Evolutionary conservation across 2,329 filamentous ascomycete genomes (phyloP).

Genomic region (Hysterium pulicare): DNA sequence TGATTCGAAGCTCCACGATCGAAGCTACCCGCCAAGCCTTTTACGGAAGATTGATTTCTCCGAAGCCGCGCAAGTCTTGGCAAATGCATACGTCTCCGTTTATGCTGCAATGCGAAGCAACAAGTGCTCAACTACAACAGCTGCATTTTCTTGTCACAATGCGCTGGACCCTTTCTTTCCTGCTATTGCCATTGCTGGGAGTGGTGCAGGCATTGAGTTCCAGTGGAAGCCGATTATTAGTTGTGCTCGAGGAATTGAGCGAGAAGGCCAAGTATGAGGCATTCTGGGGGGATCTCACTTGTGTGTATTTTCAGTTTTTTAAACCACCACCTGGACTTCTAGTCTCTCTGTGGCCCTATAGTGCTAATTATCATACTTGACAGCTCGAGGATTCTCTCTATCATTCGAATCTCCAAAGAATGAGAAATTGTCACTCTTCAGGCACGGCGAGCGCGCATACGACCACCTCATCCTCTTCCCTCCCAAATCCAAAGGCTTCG

Average conservation of each 20-base stretch:
- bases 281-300: slow-evolving; percentile 70
- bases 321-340: slow-evolving; percentile 1
- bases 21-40: too few species aligned
- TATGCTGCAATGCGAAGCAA: slow-evolving; percentile 11
- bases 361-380: slow-evolving; percentile 2
- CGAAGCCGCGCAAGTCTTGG: not conserved
- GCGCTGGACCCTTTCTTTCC: slow-evolving; percentile 70
- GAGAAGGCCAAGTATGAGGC: slow-evolving; percentile 81
- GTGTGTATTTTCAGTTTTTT: slow-evolving; percentile 45
- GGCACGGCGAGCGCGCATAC: slow-evolving; percentile 80
- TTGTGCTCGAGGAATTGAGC: slow-evolving; percentile 76
- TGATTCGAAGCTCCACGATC: too few species aligned
- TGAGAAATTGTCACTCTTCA: slow-evolving; percentile 72
- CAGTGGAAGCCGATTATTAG: slow-evolving; percentile 74
- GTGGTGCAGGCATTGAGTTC: slow-evolving; percentile 74
- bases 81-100: slow-evolving; percentile 36
- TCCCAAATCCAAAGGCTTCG: slow-evolving; percentile 87
- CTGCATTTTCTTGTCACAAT: slow-evolving; percentile 49
- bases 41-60: too few species aligned
- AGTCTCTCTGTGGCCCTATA: slow-evolving; percentile 9
- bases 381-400: slow-evolving; percentile 80
- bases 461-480: slow-evolving; percentile 90
- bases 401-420: slow-evolving; percentile 69
- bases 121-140: not conserved
- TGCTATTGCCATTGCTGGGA: slow-evolving; percentile 64